Evolutionary conservation across 2,329 filamentous ascomycete genomes (phyloP).

Genomic region (Hymenoscyphus albidus): DNA sequence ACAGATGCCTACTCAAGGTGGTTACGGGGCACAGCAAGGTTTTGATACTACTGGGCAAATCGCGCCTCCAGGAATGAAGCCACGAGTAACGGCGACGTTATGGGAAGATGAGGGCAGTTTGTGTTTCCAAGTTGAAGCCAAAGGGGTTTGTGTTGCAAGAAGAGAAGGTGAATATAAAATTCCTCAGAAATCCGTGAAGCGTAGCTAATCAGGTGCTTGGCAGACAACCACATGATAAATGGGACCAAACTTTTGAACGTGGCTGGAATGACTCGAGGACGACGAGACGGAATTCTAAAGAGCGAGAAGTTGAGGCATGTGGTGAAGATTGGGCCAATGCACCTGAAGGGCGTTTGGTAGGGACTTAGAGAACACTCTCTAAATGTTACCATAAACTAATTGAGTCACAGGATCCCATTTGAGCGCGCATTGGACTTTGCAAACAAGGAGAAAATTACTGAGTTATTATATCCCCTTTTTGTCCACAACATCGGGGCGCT

Average conservation of each 20-base stretch:
- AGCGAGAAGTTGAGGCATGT: conserved; percentile 96
- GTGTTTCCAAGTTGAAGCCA: conserved; percentile 96
- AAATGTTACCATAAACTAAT: conserved; percentile 17
- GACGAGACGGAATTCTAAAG: conserved; percentile 93
- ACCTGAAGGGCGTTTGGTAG: conserved; percentile 95
- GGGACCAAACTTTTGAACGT: conserved; percentile 96
- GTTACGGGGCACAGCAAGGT: conserved; percentile 45
- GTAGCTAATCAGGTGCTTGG: conserved; percentile 10
- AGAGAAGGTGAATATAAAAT: conserved; percentile 68
- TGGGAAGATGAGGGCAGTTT: conserved; percentile 98
- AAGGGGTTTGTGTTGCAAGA: conserved; percentile 91
- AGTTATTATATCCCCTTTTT: conserved; percentile 90
- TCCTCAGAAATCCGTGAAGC: conserved; percentile 1
- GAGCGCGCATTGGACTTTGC: conserved; percentile 97
- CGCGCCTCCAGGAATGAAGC: conserved; percentile 91
- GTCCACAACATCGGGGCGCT: conserved; percentile 95
- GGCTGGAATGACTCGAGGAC: conserved; percentile 94
- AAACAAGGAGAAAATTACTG: conserved; percentile 99
- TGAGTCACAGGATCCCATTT: conserved; percentile 77
- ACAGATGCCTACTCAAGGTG: conserved; percentile 46
- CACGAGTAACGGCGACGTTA: conserved; percentile 88
- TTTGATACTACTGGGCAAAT: conserved; percentile 89
- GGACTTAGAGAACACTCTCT: conserved; percentile 36
- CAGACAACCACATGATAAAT: conserved; percentile 99
- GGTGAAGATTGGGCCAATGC: conserved; percentile 98